Percentiles rank a stretch among this genome's conserved stretches.
These are phyloP conservation scores for Plasmopara muralis DNA, from an alignment of 352 stramenopile genomes.

Conservation along the genomic window DNA sequence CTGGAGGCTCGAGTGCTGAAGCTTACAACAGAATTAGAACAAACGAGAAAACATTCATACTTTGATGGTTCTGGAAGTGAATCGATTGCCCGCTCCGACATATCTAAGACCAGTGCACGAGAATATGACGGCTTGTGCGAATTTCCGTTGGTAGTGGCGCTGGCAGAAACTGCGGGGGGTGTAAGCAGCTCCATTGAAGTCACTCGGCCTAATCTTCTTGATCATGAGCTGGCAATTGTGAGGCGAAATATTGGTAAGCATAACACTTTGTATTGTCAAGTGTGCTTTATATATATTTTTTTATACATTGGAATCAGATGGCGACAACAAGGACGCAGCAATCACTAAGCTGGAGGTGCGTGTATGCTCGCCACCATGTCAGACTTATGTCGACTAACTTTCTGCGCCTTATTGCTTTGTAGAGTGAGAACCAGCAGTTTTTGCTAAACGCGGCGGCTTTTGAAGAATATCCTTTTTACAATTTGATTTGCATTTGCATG, in stretches of 20 bases:
- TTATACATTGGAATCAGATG: constrained; percentile 10
- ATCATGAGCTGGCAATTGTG: constrained; percentile 47
- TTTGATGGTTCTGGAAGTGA: constrained; percentile 63
- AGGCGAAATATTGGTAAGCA: constrained; percentile 41
- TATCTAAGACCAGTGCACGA: constrained; percentile 59
- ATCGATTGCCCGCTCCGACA: constrained; percentile 56
- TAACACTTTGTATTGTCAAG: not conserved
- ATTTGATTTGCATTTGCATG: constrained; percentile 11
- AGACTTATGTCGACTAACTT: not conserved
- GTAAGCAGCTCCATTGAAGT: constrained; percentile 70
- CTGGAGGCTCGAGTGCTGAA: constrained; percentile 56
- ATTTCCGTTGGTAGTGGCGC: constrained; percentile 71
- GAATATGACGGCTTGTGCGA: constrained; percentile 72
- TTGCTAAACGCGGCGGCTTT: constrained; percentile 74
- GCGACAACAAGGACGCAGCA: constrained; percentile 34
- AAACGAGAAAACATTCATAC: constrained; percentile 65
- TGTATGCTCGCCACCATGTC: not conserved
- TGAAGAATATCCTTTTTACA: constrained; percentile 77
- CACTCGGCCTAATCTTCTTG: constrained; percentile 51
- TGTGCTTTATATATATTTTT: not conserved
- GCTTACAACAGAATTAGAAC: constrained; percentile 60
- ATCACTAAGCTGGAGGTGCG: constrained; percentile 72
- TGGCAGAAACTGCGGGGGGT: constrained; percentile 62
- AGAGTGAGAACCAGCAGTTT: constrained; percentile 81
- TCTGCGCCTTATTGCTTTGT: constrained; percentile 3